These are phyloP conservation scores for Apiospora sp. DNA, from an alignment of 2,329 filamentous ascomycete genomes.

Conservation along the genomic window DNA sequence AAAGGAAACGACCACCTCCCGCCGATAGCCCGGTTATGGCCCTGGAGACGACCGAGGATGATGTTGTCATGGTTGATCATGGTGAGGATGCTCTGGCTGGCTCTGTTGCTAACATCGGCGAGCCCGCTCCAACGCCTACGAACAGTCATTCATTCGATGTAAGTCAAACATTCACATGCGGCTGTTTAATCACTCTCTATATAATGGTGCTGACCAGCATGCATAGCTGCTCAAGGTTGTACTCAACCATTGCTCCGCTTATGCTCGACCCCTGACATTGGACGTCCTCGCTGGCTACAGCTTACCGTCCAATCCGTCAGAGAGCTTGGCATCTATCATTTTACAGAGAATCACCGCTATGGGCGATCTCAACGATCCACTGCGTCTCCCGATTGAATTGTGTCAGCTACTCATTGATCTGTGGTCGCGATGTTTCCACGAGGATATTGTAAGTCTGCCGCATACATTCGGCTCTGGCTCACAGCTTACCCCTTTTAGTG, in stretches of 20 bases:
- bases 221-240: slow-evolving; percentile 65
- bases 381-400: slow-evolving; percentile 69
- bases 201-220: background rate
- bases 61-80: slow-evolving; percentile 45
- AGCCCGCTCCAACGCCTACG: slow-evolving; percentile 9
- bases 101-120: background rate
- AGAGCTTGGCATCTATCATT: slow-evolving; percentile 71
- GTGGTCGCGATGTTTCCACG: slow-evolving; percentile 73
- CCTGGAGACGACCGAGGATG: slow-evolving; percentile 59
- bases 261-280: slow-evolving; percentile 67
- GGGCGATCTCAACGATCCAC: slow-evolving; percentile 56
- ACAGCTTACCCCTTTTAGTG: slow-evolving; percentile 43
- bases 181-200: no score
- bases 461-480: background rate
- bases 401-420: slow-evolving; percentile 69
- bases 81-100: slow-evolving; percentile 22
- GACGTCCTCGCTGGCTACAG: slow-evolving; percentile 71
- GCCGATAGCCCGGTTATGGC: slow-evolving; percentile 72
- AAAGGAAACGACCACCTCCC: slow-evolving; percentile 69
- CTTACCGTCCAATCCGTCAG: slow-evolving; percentile 69
- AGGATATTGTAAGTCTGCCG: slow-evolving; percentile 52
- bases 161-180: slow-evolving; percentile 32
- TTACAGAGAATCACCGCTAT: slow-evolving; percentile 71
- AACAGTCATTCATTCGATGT: slow-evolving; percentile 53
- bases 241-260: slow-evolving; percentile 66